Percentiles rank a stretch among this genome's conserved stretches.
phyloP scores from a whole-genome alignment of 176 grass and related monocot species.

The Alloteropsis semialata region DNA sequence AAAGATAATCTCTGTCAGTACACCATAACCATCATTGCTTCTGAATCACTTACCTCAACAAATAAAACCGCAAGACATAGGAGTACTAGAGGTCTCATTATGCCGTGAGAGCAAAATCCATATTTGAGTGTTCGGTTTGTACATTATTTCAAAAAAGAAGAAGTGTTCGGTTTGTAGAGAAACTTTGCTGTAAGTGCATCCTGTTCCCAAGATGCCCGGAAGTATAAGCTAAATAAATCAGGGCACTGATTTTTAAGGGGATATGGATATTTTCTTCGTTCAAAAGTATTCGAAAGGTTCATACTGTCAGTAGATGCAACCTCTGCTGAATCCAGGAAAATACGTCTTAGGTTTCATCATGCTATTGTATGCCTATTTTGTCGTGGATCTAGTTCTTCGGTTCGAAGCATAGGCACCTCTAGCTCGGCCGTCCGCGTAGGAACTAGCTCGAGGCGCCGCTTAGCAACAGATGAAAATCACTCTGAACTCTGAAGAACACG shows the following conservation, averaged over 20 bases:
- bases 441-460: neutral
- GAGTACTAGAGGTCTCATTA: too few species aligned
- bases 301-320: too few species aligned
- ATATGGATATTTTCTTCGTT: too few species aligned
- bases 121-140: neutral
- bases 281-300: too few species aligned
- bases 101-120: neutral
- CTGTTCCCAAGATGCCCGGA: neutral
- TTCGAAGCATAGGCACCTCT: too few species aligned
- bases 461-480: neutral
- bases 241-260: neutral
- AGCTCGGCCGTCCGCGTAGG: too few species aligned
- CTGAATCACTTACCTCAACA: neutral
- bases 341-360: too few species aligned
- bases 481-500: too few species aligned
- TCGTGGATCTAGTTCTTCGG: too few species aligned
- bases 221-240: neutral
- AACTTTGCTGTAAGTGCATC: neutral
- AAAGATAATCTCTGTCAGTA: neutral
- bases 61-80: neutral
- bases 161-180: too few species aligned
- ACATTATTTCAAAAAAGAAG: too few species aligned
- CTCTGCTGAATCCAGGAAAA: neutral
- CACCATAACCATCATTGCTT: neutral
- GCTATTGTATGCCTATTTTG: too few species aligned